Conservation (phyloP, 768 basidiomycete species). For the Tubosaeta sp. region DNA sequence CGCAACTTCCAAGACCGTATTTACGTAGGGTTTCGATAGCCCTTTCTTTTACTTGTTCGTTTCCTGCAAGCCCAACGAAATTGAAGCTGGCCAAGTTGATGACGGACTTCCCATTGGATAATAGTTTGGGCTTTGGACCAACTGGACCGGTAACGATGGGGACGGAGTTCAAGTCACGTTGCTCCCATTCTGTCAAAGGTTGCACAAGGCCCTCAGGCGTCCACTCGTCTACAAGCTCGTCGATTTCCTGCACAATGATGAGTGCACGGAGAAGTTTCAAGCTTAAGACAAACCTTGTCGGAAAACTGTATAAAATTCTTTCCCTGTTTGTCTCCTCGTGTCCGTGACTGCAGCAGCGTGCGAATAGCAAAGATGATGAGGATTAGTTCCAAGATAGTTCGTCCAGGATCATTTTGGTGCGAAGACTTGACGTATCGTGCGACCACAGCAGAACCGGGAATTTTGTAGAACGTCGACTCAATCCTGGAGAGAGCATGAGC, state of each 20-base stretch:
- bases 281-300: slow-evolving; percentile 65
- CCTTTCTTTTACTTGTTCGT: slow-evolving; percentile 80
- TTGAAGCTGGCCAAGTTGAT: slow-evolving; percentile 88
- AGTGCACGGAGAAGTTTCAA: not conserved
- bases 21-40: slow-evolving; percentile 81
- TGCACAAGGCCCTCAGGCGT: slow-evolving; percentile 76
- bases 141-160: slow-evolving; percentile 78
- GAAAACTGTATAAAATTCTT: slow-evolving; percentile 89
- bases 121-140: slow-evolving; percentile 78
- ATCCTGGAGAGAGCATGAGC: slow-evolving; percentile 54
- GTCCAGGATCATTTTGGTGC: slow-evolving; percentile 93
- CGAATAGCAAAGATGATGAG: slow-evolving; percentile 84
- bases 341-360: slow-evolving; percentile 86
- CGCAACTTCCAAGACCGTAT: slow-evolving; percentile 93
- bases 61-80: slow-evolving; percentile 85
- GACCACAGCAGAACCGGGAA: slow-evolving; percentile 80
- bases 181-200: slow-evolving; percentile 55
- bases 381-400: slow-evolving; percentile 86
- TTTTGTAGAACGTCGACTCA: slow-evolving; percentile 64
- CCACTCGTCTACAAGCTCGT: slow-evolving; percentile 97
- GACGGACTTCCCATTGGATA: slow-evolving; percentile 66
- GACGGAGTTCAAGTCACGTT: slow-evolving; percentile 64
- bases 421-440: slow-evolving; percentile 92
- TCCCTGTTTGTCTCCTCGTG: slow-evolving; percentile 75
- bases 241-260: slow-evolving; percentile 68